Conservation (phyloP, 129 eudicot species). For the Tagetes patula region DNA sequence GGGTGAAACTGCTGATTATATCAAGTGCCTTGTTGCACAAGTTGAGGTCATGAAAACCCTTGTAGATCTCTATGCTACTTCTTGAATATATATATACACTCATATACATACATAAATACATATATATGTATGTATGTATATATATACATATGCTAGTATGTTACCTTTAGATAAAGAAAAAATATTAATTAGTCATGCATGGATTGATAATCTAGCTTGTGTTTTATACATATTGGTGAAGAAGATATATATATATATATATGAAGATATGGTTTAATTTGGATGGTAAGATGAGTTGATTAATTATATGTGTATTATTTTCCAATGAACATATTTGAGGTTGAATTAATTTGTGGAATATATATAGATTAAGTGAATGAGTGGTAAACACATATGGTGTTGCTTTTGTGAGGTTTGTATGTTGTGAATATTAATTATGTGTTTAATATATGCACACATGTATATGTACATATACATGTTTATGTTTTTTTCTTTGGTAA, state of each 20-base stretch:
- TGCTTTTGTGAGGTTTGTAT: constrained; percentile 23
- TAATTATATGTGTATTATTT: not conserved
- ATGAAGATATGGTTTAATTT: not conserved
- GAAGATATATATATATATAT: not conserved
- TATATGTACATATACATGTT: not conserved
- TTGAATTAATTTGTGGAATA: not conserved
- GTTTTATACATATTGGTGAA: constrained; percentile 14
- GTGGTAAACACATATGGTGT: constrained; percentile 13
- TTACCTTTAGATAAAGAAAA: constrained; percentile 7
- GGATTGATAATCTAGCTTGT: constrained; percentile 7
- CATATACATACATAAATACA: not conserved
- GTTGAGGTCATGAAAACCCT: constrained; percentile 74
- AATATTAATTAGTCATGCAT: not conserved
- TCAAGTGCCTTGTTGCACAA: constrained; percentile 73
- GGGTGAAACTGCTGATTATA: constrained; percentile 78
- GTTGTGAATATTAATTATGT: not conserved
- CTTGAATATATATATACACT: not conserved
- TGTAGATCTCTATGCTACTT: constrained; percentile 45
- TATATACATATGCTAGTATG: not conserved
- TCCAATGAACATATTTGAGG: not conserved
- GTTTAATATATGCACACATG: not conserved
- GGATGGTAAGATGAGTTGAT: constrained; percentile 1
- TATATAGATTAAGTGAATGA: not conserved
- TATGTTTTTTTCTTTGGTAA: constrained; percentile 2
- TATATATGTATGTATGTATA: not conserved